Evolutionary conservation across 176 grass and related monocot species (phyloP).

Genomic region (Oryza coarctata): DNA sequence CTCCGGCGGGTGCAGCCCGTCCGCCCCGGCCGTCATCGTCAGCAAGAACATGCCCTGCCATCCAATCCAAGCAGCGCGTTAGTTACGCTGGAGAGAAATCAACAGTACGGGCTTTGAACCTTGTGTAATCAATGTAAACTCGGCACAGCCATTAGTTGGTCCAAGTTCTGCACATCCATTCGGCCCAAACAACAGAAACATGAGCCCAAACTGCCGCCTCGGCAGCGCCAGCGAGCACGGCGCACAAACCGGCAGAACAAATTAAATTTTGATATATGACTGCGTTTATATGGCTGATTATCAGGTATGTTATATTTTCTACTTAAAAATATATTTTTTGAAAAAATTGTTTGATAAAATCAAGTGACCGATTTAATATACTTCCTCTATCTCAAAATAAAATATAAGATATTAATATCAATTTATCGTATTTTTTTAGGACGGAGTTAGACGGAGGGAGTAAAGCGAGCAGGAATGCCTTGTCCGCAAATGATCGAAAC

Average conservation of each 20-base stretch:
- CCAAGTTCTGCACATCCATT: neutral
- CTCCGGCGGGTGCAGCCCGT: conserved; percentile 56
- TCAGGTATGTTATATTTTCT: neutral
- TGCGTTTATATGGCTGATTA: neutral
- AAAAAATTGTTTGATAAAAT: neutral
- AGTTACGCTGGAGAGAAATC: neutral
- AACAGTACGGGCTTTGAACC: neutral
- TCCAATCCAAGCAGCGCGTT: neutral
- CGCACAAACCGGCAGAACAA: neutral
- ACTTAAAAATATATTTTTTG: neutral
- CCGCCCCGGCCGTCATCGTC: conserved; percentile 59
- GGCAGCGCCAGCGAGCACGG: neutral
- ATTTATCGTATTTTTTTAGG: too few species aligned
- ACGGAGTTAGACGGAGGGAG: too few species aligned
- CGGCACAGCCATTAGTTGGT: neutral
- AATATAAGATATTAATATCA: too few species aligned
- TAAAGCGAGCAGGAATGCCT: too few species aligned
- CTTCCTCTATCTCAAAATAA: too few species aligned
- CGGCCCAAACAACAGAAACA: neutral
- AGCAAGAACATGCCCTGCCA: conserved; percentile 86
- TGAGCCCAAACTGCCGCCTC: neutral
- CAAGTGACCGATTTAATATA: too few species aligned
- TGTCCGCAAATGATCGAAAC: too few species aligned
- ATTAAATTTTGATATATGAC: neutral
- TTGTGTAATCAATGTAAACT: neutral